phyloP scores from a whole-genome alignment of 768 basidiomycete genomes.

The Lactarius trivialis region DNA sequence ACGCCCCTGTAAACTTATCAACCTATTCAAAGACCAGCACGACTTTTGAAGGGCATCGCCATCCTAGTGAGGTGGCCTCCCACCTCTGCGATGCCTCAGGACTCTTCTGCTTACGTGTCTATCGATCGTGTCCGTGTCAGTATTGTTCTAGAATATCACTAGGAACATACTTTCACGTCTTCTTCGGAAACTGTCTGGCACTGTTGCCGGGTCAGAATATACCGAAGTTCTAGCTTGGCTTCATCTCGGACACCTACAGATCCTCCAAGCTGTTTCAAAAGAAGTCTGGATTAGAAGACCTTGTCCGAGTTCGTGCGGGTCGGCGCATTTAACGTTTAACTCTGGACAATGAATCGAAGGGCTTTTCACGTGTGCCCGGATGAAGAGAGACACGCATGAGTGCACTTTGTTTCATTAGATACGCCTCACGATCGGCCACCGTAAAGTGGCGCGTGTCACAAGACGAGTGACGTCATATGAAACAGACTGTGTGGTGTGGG shows the following conservation, averaged over 20 bases:
- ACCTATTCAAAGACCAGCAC: conserved; percentile 3
- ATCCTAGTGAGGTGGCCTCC: not conserved
- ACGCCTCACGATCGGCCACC: not conserved
- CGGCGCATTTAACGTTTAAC: not conserved
- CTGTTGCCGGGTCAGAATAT: not conserved
- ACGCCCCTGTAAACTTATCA: not conserved
- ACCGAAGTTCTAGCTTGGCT: not conserved
- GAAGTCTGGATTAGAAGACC: not conserved
- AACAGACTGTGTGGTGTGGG: too few relatives aligned
- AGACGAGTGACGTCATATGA: conserved; percentile 8
- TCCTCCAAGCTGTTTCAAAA: not conserved
- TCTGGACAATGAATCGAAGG: not conserved
- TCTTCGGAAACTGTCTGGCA: not conserved
- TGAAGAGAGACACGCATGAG: not conserved
- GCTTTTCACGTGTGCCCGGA: not conserved
- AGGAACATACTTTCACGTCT: not conserved
- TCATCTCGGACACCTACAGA: not conserved
- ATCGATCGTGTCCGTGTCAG: not conserved
- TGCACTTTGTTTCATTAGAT: not conserved
- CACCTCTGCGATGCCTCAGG: not conserved
- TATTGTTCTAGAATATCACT: conserved; percentile 1
- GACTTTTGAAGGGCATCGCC: conserved; percentile 8
- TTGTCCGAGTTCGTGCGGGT: too few relatives aligned
- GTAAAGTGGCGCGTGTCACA: not conserved
- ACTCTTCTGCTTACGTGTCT: not conserved